phyloP scores from a whole-genome alignment of 176 grass and related monocot species.

The Eremochloa ophiuroides region DNA sequence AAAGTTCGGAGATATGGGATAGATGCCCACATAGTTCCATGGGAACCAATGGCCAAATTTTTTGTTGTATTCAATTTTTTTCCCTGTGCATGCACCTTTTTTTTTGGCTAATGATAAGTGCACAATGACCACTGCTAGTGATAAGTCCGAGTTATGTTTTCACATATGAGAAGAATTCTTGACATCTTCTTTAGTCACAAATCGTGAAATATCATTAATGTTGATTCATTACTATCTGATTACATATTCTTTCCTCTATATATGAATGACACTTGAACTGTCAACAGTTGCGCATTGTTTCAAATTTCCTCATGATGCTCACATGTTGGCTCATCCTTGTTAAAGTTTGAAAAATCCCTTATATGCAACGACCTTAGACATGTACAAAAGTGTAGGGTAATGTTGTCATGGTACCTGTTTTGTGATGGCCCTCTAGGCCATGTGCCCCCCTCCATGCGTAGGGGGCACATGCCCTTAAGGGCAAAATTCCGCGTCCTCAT shows the following conservation, averaged over 20 bases:
- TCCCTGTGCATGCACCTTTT: neutral
- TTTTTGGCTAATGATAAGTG: slow-evolving; percentile 5
- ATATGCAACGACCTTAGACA: neutral
- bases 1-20: slow-evolving; percentile 22
- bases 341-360: neutral
- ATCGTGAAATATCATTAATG: neutral
- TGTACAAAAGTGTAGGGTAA: neutral
- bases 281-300: neutral
- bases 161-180: neutral
- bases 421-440: neutral
- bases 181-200: neutral
- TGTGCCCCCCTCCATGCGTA: neutral
- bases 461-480: neutral
- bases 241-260: neutral
- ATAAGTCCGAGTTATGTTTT: neutral
- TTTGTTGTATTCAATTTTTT: slow-evolving; percentile 15
- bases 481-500: neutral
- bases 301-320: neutral
- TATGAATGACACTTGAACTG: neutral
- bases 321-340: neutral
- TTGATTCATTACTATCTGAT: neutral
- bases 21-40: slow-evolving; percentile 24
- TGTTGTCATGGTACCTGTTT: neutral
- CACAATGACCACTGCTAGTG: neutral
- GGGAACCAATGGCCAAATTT: slow-evolving; percentile 2